A percentile compares a stretch with the other conserved stretches of the same genome.
These are phyloP conservation scores for Dothistroma septosporum DNA, from an alignment of 2,329 filamentous ascomycete genomes.

Conservation along the genomic window DNA sequence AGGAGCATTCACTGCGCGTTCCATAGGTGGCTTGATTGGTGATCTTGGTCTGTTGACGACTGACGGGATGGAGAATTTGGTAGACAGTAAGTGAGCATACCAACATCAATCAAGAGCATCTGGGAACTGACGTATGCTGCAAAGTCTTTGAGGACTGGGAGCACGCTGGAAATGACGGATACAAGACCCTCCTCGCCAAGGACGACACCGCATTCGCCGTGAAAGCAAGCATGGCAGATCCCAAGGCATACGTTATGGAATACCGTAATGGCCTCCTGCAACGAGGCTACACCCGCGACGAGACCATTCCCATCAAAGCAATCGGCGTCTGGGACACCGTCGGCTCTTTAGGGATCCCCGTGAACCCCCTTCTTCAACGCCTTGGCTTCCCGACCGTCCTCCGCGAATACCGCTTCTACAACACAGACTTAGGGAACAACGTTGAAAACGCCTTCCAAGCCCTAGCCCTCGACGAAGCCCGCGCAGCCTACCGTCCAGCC, in stretches of 20 bases:
- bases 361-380: slow-evolving; percentile 33
- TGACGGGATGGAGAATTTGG: slow-evolving; percentile 29
- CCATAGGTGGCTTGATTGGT: slow-evolving; percentile 42
- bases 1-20: slow-evolving; percentile 44
- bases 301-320: slow-evolving; percentile 22
- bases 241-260: slow-evolving; percentile 24
- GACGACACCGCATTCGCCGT: slow-evolving; percentile 14
- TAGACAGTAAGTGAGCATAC: slow-evolving; percentile 16
- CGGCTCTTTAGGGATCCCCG: slow-evolving; percentile 35
- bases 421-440: slow-evolving; percentile 32
- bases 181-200: slow-evolving; percentile 20
- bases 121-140: background rate
- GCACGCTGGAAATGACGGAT: slow-evolving; percentile 25
- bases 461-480: slow-evolving; percentile 52
- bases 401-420: slow-evolving; percentile 33
- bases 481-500: slow-evolving; percentile 49
- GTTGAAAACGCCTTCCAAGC: slow-evolving; percentile 55
- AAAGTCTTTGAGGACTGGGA: slow-evolving; percentile 32
- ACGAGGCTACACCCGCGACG: slow-evolving; percentile 6
- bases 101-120: background rate
- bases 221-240: slow-evolving; percentile 12
- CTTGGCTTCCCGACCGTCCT: slow-evolving; percentile 27
- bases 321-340: slow-evolving; percentile 51
- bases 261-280: slow-evolving; percentile 24
- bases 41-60: slow-evolving; percentile 42